phyloP scores from a whole-genome alignment of 148 eudicot species.

The Limonium bicolor region DNA sequence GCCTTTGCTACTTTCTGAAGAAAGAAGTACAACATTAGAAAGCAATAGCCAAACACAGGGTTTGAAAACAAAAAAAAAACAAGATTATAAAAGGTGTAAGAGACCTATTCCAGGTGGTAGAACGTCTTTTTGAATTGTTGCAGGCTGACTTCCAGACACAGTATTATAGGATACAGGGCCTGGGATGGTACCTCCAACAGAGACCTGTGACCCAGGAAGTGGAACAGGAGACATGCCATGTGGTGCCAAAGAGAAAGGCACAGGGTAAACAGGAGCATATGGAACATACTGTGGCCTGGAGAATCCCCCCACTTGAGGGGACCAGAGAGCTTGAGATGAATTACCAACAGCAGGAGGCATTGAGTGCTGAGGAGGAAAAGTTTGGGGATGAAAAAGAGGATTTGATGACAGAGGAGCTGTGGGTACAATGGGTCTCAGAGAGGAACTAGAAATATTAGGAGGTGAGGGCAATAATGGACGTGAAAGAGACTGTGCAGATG shows the following conservation, averaged over 20 bases:
- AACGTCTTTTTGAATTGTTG: constrained; percentile 31
- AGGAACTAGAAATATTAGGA: constrained; percentile 16
- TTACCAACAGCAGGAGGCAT: constrained; percentile 34
- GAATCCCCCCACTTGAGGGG: constrained; percentile 33
- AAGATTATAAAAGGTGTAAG: constrained; percentile 5
- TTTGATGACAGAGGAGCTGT: constrained; percentile 17
- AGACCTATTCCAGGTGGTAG: constrained; percentile 76
- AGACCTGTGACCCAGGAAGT: constrained; percentile 47
- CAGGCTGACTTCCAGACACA: constrained; percentile 20
- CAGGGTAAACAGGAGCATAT: constrained; percentile 41
- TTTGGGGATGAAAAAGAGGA: constrained; percentile 36
- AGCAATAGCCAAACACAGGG: neutral
- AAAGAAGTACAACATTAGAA: neutral
- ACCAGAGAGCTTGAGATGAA: constrained; percentile 58
- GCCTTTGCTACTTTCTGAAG: constrained; percentile 34
- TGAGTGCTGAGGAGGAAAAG: constrained; percentile 30
- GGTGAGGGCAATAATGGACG: constrained; percentile 18
- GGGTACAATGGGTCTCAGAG: constrained; percentile 19
- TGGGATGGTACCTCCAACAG: constrained; percentile 29
- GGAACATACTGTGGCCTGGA: constrained; percentile 49
- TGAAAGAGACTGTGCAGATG: constrained; percentile 10
- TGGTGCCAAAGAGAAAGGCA: constrained; percentile 46
- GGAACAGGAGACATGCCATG: constrained; percentile 44
- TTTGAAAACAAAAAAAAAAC: neutral
- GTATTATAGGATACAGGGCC: constrained; percentile 9